Base-by-base conservation (phyloP, 2,329 filamentous ascomycete species). In the Didymella lethalis region DNA sequence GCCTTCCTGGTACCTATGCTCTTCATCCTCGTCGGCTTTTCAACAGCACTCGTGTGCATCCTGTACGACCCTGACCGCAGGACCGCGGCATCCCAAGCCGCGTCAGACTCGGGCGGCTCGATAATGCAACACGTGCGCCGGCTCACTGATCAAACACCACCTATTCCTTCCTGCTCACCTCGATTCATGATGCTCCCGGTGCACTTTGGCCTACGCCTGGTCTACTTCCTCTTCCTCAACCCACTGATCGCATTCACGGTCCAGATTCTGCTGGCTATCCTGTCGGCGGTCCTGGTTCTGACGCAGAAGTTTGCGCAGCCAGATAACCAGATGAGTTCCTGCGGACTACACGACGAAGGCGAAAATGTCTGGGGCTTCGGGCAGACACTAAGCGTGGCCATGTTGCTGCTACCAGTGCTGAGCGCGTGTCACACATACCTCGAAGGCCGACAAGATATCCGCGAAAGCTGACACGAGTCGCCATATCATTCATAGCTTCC, bases 311-410 rank as follows among this genome's bases (percentile, higher is more conserved):
- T 74, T 29, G 64, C 69, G 7, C 47, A 44, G 2, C 71, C 70
- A 2, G 50, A 63, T 23, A 65, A 71, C 46, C 23, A 57, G 1
- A 44, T 36, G 12, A 46, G 45, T 20, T 70, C 64, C 48, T 75
- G 70, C 36, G 66, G 70, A 11, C 28, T 75, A 31, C 65, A 70
- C 25, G 64, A 68, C 32, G 41, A 63, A 11, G 64, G 54, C 5
- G 71, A 74, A 52, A 72, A 75, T 47, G 45, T 59, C 14, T 74
- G 71, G 71, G 69, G 70, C 4, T 74, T 74, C 48, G 68, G 72
- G 6, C 70, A 74, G 58, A 75, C 70, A 20, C 41, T 75, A 59
- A 71, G 68, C 57, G 65, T 73, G 25, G 66, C 68, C 2, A 72
- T 75, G 68, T 51, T 73, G 48, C 36, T 72, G 32, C 28, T 73